Base-by-base conservation (phyloP, 768 basidiomycete genomes). In the Macrolepiota dolichaula region DNA sequence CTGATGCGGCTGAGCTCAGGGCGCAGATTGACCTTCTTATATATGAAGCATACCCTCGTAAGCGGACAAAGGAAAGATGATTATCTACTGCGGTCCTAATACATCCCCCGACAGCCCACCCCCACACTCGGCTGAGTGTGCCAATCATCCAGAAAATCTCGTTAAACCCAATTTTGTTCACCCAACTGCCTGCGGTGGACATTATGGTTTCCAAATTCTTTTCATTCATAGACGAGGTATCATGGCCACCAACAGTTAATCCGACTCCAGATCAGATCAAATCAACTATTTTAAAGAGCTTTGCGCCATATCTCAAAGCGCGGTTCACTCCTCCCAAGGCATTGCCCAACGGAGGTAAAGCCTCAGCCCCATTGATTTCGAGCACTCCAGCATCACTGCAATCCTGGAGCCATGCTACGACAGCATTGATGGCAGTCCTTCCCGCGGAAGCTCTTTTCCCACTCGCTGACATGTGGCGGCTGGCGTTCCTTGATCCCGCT, bases 1-100 rank as follows among this genome's bases (percentile, higher is more conserved):
- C 83, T 1, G 76, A 94, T 72, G 80, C 79, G 1, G 76, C 76
- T 2, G 92, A 94, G 68, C 73, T 96, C 46, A 79, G 80, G 62
- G 82, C 86, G 0, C 90, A 93, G 68, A 79, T 93, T 1, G 87
- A 92, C 71, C 69, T 93, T 53, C 74, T 96, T 35, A 70, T 92
- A 5, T 92, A 82, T 71, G 82, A 87, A 62, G 90, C 88, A 0
- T 94, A 85, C 69, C 94, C 94, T 59, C 88, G 92, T 93, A 68
- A 46, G 91, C 80, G 4, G 32, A 4, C n/a, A 52, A n/a, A 22
- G 61, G 44, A n/a, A n/a, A 10, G 13, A 44, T 49, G 56, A 32
- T 52, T 4, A 32, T 49, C 22, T 35, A 6, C 22, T 17, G 17
- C 51, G 13, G 12, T 19, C 35, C 51, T 51, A 62, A 52, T 57